phyloP scores from a whole-genome alignment of 306 rosid species.

The Acacia confusa region DNA sequence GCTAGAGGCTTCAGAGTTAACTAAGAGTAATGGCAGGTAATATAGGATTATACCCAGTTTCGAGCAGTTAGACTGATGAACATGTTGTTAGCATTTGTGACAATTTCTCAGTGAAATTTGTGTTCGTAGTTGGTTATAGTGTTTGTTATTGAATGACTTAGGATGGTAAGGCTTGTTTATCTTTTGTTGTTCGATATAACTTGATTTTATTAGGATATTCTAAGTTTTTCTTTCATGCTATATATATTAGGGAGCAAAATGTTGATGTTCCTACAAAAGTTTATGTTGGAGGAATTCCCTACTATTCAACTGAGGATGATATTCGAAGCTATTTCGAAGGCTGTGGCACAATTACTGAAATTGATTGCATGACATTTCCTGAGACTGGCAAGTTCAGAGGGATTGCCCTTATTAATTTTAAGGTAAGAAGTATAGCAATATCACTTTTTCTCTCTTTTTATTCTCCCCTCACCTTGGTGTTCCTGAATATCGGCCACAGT shows the following conservation, averaged over 20 bases:
- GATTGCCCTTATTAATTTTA: conserved; percentile 80
- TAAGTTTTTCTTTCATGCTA: conserved; percentile 22
- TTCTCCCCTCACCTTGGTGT: not conserved
- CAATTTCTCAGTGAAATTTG: not conserved
- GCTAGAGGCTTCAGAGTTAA: conserved; percentile 35
- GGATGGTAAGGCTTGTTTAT: not conserved
- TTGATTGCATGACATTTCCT: conserved; percentile 90
- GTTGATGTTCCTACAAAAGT: conserved; percentile 61
- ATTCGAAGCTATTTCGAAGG: conserved; percentile 82
- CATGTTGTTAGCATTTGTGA: not conserved
- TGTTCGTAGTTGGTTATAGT: not conserved
- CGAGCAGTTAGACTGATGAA: not conserved
- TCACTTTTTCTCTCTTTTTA: not conserved
- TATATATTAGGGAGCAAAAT: conserved; percentile 49
- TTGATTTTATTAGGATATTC: not conserved
- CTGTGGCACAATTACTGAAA: conserved; percentile 84
- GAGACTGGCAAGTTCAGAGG: conserved; percentile 96
- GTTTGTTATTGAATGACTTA: not conserved
- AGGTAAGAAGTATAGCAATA: conserved; percentile 49
- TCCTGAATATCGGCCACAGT: not conserved
- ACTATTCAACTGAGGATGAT: conserved; percentile 89
- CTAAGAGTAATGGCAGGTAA: conserved; percentile 50
- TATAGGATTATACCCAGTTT: not conserved
- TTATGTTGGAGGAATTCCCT: conserved; percentile 95
- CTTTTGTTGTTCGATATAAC: not conserved